A percentile compares a stretch with the other conserved stretches of the same genome.
phyloP scores from a whole-genome alignment of 225 moss, liverwort and hornwort species.

The Pseudoscleropodium purum region DNA sequence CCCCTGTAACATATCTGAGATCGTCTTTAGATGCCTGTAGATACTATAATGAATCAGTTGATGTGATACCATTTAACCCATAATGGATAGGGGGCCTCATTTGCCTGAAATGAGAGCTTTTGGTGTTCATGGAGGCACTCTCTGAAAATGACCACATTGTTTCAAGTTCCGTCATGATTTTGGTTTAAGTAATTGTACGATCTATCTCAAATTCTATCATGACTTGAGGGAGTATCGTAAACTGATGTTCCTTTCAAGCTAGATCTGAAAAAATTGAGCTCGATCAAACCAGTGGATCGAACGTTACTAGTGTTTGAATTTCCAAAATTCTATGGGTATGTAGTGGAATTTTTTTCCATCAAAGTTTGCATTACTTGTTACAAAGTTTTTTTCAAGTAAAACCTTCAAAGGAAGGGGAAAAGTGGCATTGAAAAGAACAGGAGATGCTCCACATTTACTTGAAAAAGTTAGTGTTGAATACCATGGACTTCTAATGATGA shows the following conservation, averaged over 20 bases:
- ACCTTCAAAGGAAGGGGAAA: not conserved
- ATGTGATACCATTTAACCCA: slow-evolving; percentile 7
- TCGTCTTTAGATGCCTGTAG: slow-evolving; percentile 26
- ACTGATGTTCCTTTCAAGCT: too few relatives aligned
- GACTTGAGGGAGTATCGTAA: not conserved
- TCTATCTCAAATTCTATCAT: not conserved
- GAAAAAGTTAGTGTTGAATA: not conserved
- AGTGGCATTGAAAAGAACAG: not conserved
- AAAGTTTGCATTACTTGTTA: not conserved
- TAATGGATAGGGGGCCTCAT: not conserved
- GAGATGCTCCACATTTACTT: not conserved
- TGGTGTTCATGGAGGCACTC: not conserved
- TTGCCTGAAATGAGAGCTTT: not conserved
- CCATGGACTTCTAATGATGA: not conserved
- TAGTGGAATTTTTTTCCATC: not conserved
- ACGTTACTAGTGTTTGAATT: not conserved
- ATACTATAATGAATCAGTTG: slow-evolving; percentile 6
- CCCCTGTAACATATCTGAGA: slow-evolving; percentile 30
- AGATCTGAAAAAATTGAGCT: not conserved
- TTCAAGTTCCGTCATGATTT: not conserved
- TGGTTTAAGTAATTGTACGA: not conserved
- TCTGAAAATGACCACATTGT: not conserved
- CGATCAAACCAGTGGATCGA: not conserved
- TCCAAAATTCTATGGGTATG: not conserved
- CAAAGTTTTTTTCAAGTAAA: too few relatives aligned